phyloP scores from a whole-genome alignment of 257 asterid species.

The Paulownia fortunei region DNA sequence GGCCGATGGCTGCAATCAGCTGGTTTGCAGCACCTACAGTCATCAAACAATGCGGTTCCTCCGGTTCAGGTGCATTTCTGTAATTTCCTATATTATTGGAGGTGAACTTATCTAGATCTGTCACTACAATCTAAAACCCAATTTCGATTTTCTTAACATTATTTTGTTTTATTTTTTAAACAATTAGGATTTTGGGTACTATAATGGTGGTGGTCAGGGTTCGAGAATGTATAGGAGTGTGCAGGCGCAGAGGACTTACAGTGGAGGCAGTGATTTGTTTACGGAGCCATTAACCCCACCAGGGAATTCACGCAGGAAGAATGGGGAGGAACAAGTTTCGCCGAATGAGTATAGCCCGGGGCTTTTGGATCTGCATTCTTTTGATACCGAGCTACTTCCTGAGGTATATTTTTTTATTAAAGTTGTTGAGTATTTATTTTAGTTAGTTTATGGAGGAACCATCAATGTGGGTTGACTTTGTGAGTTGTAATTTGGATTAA shows the following conservation, averaged over 20 bases:
- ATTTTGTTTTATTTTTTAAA: not conserved
- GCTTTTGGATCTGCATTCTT: constrained; percentile 94
- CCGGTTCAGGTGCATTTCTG: constrained; percentile 40
- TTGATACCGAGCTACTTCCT: constrained; percentile 85
- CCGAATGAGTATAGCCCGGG: constrained; percentile 91
- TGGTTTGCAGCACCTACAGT: constrained; percentile 87
- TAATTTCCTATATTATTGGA: not conserved
- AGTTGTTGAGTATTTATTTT: not conserved
- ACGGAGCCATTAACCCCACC: constrained; percentile 84
- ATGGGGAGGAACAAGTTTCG: constrained; percentile 64
- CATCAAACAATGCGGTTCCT: constrained; percentile 66
- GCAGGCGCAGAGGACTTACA: constrained; percentile 63
- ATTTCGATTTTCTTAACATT: not conserved
- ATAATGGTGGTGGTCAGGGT: constrained; percentile 77
- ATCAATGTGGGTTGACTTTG: constrained; percentile 11
- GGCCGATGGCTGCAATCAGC: constrained; percentile 97
- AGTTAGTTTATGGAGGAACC: not conserved
- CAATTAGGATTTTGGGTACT: constrained; percentile 66
- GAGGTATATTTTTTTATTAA: constrained; percentile 51
- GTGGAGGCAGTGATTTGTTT: constrained; percentile 69
- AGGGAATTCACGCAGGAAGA: constrained; percentile 52
- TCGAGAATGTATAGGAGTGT: constrained; percentile 65
- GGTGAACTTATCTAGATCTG: constrained; percentile 41
- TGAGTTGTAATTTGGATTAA: not conserved
- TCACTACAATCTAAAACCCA: not conserved